Evolutionary conservation across 768 basidiomycete species (phyloP).

Genomic region (Mycena chlorophos): DNA sequence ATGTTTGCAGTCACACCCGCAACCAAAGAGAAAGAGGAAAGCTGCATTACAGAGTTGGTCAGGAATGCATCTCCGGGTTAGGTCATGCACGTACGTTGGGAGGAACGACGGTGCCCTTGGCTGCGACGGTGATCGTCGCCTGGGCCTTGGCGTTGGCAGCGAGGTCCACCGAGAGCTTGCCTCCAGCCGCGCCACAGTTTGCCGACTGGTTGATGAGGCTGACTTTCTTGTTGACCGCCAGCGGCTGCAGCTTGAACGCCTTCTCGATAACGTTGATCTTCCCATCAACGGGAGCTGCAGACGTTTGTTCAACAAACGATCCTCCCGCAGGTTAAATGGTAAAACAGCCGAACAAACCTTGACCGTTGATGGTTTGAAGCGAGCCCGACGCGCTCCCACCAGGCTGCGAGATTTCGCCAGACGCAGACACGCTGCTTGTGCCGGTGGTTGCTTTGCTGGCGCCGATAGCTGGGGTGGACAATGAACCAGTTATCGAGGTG

Average conservation of each 20-base stretch:
- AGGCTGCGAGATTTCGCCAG: background rate
- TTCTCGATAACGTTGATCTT: constrained; percentile 21
- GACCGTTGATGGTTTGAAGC: background rate
- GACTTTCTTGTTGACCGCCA: constrained; percentile 34
- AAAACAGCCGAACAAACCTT: background rate
- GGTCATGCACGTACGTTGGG: constrained; percentile 18
- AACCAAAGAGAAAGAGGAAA: constrained; percentile 34
- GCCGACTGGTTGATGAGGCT: constrained; percentile 30
- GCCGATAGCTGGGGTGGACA: background rate
- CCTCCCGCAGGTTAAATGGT: background rate
- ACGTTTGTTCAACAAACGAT: too few relatives aligned
- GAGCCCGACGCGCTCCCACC: background rate
- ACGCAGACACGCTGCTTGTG: background rate
- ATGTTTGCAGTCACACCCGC: constrained; percentile 38
- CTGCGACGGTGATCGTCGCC: constrained; percentile 29
- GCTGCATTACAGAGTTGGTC: constrained; percentile 34
- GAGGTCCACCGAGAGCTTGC: constrained; percentile 20
- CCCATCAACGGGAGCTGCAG: background rate
- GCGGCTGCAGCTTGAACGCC: constrained; percentile 29
- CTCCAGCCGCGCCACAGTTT: constrained; percentile 23
- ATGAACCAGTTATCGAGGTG: background rate
- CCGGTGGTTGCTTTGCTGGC: too few relatives aligned
- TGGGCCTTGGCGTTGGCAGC: constrained; percentile 29
- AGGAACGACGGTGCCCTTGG: constrained; percentile 26
- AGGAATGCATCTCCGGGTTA: constrained; percentile 28